Evolutionary conservation across 805 yeast genomes (phyloP).

Genomic region (Kazachstania taianensis): DNA sequence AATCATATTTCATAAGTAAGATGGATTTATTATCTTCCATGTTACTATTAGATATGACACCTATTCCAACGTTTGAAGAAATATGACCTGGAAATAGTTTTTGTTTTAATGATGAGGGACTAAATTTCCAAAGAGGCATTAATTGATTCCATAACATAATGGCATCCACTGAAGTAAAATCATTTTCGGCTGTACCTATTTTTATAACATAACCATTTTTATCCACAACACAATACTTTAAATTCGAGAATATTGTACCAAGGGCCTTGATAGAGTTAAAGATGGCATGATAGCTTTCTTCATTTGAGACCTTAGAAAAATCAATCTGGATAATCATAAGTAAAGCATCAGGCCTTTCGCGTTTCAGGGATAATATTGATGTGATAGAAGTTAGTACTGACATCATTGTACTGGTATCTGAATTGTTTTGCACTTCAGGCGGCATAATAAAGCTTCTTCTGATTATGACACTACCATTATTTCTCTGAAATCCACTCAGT

Average conservation of each 20-base stretch:
- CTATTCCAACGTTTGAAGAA: conserved; percentile 12
- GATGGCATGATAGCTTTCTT: conserved; percentile 7
- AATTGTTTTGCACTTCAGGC: background rate
- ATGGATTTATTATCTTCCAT: conserved; percentile 20
- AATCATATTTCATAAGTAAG: conserved; percentile 16
- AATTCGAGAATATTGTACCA: conserved; percentile 8
- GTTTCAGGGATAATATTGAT: conserved; percentile 23
- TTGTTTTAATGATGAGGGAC: conserved; percentile 12
- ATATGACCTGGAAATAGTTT: conserved; percentile 7
- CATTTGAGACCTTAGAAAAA: conserved; percentile 7
- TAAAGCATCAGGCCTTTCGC: conserved; percentile 19
- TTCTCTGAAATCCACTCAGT: conserved; percentile 11
- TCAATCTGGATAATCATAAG: conserved; percentile 24
- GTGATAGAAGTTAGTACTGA: conserved; percentile 21
- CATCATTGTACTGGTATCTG: conserved; percentile 8
- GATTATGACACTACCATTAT: conserved; percentile 15
- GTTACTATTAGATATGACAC: conserved; percentile 18
- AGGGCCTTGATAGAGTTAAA: conserved; percentile 22
- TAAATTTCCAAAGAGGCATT: conserved; percentile 6
- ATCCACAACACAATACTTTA: conserved; percentile 19
- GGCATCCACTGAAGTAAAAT: background rate
- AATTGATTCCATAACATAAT: background rate
- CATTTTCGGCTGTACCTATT: conserved; percentile 3
- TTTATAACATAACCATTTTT: conserved; percentile 10
- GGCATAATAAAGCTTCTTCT: conserved; percentile 15